A percentile compares a stretch with the other conserved stretches of the same genome.
phyloP scores from a whole-genome alignment of 805 yeast species.

The Candida pseudofarinosa region DNA sequence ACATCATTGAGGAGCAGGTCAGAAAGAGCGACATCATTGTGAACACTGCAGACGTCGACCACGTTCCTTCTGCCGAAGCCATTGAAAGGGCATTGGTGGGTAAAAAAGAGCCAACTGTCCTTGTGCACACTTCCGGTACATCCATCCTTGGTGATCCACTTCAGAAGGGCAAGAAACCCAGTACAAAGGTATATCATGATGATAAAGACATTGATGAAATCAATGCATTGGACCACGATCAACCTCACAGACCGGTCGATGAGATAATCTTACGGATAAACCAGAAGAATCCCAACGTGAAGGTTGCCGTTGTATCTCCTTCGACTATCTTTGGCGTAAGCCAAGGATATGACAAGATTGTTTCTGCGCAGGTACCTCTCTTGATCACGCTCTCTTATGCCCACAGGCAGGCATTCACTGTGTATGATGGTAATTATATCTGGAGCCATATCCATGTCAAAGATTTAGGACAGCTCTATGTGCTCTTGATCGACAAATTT shows the following conservation, averaged over 20 bases:
- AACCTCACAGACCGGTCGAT: conserved; percentile 33
- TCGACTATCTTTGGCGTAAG: conserved; percentile 31
- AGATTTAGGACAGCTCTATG: conserved; percentile 29
- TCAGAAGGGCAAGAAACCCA: conserved; percentile 11
- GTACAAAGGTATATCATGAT: conserved; percentile 20
- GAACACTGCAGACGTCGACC: conserved; percentile 28
- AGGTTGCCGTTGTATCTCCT: conserved; percentile 29
- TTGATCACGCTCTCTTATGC: conserved; percentile 15
- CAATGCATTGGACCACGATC: conserved; percentile 18
- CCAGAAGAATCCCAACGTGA: conserved; percentile 23
- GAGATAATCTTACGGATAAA: conserved; percentile 22
- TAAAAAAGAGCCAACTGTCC: conserved; percentile 18
- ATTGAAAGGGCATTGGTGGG: conserved; percentile 16
- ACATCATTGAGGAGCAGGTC: conserved; percentile 14
- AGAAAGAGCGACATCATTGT: conserved; percentile 22
- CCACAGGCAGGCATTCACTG: conserved; percentile 19
- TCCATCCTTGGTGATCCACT: conserved; percentile 22
- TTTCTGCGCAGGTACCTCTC: conserved; percentile 28
- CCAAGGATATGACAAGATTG: conserved; percentile 24
- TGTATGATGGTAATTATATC: conserved; percentile 24
- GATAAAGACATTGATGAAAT: conserved; percentile 20
- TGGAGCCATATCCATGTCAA: conserved; percentile 35
- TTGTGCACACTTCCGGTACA: conserved; percentile 36
- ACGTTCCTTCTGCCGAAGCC: conserved; percentile 18
- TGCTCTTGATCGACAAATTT: conserved; percentile 18